Conservation (phyloP, 1,139 yeast genomes). For the Geotrichum phurueaensis region DNA sequence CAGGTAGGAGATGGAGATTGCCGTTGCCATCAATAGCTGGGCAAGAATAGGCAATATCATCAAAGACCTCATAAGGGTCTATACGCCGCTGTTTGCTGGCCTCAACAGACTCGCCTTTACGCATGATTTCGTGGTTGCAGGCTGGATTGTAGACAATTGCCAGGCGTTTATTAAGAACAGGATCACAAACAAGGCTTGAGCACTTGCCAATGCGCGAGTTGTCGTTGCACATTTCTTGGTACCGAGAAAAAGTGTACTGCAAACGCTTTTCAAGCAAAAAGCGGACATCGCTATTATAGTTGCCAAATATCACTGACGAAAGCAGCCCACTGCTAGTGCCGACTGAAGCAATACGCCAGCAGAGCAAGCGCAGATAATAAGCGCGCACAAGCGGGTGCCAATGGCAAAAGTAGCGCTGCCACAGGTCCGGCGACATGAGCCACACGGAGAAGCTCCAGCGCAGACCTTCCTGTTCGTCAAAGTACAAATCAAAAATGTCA, state of each 20-base stretch:
- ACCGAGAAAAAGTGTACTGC: conserved; percentile 24
- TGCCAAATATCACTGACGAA: conserved; percentile 28
- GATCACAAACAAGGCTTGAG: conserved; percentile 43
- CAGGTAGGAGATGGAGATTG: conserved; percentile 2
- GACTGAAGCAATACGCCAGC: conserved; percentile 58
- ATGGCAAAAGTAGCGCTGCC: conserved; percentile 60
- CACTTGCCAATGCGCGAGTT: conserved; percentile 9
- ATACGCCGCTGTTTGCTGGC: conserved; percentile 24
- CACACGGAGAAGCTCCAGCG: conserved; percentile 46
- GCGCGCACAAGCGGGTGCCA: conserved; percentile 76
- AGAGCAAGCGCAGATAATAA: conserved; percentile 57
- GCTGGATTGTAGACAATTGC: conserved; percentile 41
- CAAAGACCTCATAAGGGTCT: conserved; percentile 66
- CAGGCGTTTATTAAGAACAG: conserved; percentile 46
- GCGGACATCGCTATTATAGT: conserved; percentile 32
- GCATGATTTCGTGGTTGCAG: conserved; percentile 11
- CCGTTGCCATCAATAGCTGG: conserved; percentile 24
- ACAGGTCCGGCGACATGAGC: conserved; percentile 46
- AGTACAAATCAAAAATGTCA: conserved; percentile 18
- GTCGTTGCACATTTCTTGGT: conserved; percentile 16
- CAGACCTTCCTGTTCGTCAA: conserved; percentile 23
- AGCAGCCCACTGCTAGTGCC: conserved; percentile 29
- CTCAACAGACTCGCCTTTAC: background rate
- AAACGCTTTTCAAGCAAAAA: conserved; percentile 26
- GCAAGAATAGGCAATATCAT: conserved; percentile 64